These are phyloP conservation scores for Elaeagnus macrophylla DNA, from an alignment of 306 rosid genomes.

Conservation along the genomic window DNA sequence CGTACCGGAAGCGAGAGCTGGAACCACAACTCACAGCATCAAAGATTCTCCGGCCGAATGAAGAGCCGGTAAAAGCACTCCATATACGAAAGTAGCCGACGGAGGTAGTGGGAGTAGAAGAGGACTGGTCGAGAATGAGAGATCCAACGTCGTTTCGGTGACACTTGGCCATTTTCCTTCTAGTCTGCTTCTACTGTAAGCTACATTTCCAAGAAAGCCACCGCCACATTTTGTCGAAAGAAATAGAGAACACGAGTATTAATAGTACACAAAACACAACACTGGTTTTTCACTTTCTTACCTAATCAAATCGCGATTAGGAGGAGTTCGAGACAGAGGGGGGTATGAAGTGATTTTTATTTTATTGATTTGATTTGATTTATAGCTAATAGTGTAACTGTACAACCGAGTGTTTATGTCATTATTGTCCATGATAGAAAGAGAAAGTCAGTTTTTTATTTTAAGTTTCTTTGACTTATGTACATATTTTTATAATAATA, in stretches of 20 bases:
- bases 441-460: neutral
- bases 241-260: neutral
- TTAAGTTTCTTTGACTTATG: too few relatives aligned
- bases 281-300: neutral
- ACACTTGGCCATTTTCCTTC: slow-evolving; percentile 54
- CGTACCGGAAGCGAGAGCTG: slow-evolving; percentile 39
- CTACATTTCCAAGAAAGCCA: slow-evolving; percentile 38
- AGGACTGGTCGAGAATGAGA: slow-evolving; percentile 38
- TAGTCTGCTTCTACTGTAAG: slow-evolving; percentile 8
- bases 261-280: neutral
- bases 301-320: slow-evolving; percentile 3
- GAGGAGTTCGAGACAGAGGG: slow-evolving; percentile 3
- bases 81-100: slow-evolving; percentile 46
- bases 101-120: slow-evolving; percentile 17
- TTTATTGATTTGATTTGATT: neutral
- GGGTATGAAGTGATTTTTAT: neutral
- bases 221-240: neutral
- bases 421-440: neutral
- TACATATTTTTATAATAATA: too few relatives aligned
- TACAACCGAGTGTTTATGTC: neutral
- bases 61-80: slow-evolving; percentile 43
- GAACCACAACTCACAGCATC: slow-evolving; percentile 88
- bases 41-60: slow-evolving; percentile 57
- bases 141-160: slow-evolving; percentile 59
- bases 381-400: slow-evolving; percentile 4